phyloP scores from a whole-genome alignment of 129 eudicot genomes.

The Mikania micrantha region DNA sequence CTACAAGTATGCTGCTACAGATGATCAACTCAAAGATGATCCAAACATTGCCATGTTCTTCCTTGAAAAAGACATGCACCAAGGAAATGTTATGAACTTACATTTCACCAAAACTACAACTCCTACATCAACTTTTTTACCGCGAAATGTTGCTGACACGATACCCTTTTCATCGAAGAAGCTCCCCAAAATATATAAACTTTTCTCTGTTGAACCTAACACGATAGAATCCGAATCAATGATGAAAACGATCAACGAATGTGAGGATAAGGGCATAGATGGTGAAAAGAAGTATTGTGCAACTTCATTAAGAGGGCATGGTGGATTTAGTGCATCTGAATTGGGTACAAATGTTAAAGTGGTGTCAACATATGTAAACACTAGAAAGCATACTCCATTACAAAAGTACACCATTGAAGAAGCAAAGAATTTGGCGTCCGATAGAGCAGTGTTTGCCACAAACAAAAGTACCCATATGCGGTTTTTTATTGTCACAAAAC shows the following conservation, averaged over 20 bases:
- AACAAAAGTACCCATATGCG: conserved; percentile 59
- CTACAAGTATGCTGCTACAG: conserved; percentile 48
- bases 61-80: conserved; percentile 26
- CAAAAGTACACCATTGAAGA: conserved; percentile 33
- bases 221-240: conserved; percentile 39
- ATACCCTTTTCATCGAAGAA: conserved; percentile 52
- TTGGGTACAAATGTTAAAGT: conserved; percentile 50
- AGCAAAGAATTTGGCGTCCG: conserved; percentile 24
- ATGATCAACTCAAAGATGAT: conserved; percentile 51
- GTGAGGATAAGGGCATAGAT: conserved; percentile 40
- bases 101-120: conserved; percentile 28
- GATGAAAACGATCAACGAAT: conserved; percentile 37
- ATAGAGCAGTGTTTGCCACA: conserved; percentile 59
- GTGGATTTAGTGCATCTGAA: conserved; percentile 46
- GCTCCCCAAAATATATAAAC: conserved; percentile 28
- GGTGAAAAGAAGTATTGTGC: conserved; percentile 62
- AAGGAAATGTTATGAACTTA: conserved; percentile 35
- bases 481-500: conserved; percentile 67
- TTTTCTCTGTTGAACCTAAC: conserved; percentile 27
- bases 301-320: conserved; percentile 62
- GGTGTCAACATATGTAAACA: conserved; percentile 38
- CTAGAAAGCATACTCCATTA: conserved; percentile 10
- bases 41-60: conserved; percentile 60
- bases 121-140: conserved; percentile 36
- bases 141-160: conserved; percentile 37